Evolutionary conservation across 805 yeast genomes (phyloP).

Genomic region (Suhomyces sp.): DNA sequence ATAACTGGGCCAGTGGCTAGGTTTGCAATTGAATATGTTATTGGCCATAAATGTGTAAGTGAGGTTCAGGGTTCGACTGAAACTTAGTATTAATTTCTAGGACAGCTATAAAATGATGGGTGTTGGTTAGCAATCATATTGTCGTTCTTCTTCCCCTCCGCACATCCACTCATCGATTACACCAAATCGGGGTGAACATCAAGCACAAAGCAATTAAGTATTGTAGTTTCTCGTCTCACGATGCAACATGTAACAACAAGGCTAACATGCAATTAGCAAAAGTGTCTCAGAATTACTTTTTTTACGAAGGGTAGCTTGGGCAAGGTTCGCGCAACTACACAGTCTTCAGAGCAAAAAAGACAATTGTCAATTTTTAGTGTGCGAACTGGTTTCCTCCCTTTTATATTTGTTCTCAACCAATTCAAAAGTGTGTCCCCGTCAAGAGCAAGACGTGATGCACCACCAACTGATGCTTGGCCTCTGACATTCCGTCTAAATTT

Average conservation of each 20-base stretch:
- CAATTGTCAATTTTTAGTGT: not conserved
- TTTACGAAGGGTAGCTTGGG: not conserved
- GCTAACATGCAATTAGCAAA: not conserved
- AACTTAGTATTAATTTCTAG: no score
- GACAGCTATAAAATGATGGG: not conserved
- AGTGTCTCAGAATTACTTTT: not conserved
- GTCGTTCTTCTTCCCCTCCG: not conserved
- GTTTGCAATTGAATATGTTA: no score
- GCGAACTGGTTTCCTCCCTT: not conserved
- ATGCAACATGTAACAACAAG: not conserved
- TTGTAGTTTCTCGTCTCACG: not conserved
- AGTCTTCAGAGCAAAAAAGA: no score
- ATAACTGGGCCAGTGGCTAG: no score
- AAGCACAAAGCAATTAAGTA: not conserved
- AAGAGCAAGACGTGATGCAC: not conserved
- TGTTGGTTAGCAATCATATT: no score
- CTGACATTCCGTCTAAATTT: not conserved
- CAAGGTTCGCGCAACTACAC: no score
- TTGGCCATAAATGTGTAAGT: no score
- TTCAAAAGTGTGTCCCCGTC: no score
- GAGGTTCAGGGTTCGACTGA: no score
- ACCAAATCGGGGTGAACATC: not conserved
- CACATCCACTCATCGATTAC: not conserved
- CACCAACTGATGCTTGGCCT: not conserved
- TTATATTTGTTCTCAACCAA: no score